phyloP scores from a whole-genome alignment of 2,329 filamentous ascomycete species.

The Xylaria sp. region DNA sequence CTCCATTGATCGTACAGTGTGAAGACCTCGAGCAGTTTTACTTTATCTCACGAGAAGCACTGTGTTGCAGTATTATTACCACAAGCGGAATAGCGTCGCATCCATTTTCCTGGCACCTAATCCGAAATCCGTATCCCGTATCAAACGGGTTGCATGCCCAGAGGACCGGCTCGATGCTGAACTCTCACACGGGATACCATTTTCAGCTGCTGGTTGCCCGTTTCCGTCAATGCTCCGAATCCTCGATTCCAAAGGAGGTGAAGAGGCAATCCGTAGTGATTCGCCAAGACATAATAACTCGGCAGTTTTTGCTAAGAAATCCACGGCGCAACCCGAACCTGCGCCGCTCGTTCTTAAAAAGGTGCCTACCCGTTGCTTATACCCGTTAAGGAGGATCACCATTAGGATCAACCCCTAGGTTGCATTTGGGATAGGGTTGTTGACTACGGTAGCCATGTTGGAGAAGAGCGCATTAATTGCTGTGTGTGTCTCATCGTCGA shows the following conservation, averaged over 20 bases:
- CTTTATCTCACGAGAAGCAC: not conserved
- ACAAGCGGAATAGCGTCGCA: not conserved
- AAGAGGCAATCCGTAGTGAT: not conserved
- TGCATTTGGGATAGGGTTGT: not conserved
- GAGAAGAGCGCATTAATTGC: no score
- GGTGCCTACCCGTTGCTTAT: not conserved
- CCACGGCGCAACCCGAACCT: not conserved
- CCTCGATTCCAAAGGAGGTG: no score
- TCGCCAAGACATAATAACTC: not conserved
- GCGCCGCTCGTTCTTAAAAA: not conserved
- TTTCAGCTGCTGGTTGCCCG: not conserved
- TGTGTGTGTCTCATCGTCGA: no score
- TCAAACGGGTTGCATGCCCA: not conserved
- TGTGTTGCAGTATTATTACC: not conserved
- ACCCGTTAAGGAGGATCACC: not conserved
- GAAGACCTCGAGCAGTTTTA: not conserved
- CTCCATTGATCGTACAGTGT: not conserved
- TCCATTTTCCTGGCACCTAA: not conserved
- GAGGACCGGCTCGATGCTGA: not conserved
- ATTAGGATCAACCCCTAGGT: not conserved
- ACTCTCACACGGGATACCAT: not conserved
- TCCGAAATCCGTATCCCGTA: no score
- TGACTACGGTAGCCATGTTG: not conserved
- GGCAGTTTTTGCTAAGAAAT: not conserved
- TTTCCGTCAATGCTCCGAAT: not conserved